These are phyloP conservation scores for Balakata baccata DNA, from an alignment of 345 rosid species.

Conservation along the genomic window DNA sequence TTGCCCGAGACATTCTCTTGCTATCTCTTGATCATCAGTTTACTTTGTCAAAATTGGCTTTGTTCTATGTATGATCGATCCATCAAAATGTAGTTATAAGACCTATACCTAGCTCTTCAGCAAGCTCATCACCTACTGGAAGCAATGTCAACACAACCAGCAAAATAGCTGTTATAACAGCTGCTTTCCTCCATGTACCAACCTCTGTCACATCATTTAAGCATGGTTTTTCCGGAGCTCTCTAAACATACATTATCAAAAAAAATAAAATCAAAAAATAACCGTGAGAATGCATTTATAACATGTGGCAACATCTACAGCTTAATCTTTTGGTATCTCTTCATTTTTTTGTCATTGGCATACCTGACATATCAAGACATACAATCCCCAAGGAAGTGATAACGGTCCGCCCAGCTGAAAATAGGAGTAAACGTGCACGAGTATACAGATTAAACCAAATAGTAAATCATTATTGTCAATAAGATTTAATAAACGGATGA, in stretches of 20 bases:
- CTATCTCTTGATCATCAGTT: not conserved
- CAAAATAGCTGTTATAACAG: conserved; percentile 48
- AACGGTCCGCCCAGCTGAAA: conserved; percentile 85
- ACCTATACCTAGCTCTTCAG: conserved; percentile 94
- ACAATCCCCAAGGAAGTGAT: conserved; percentile 94
- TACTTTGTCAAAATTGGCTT: conserved; percentile 21
- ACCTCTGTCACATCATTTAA: conserved; percentile 87
- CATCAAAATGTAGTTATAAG: conserved; percentile 68
- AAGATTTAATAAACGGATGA: not conserved
- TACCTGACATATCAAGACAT: conserved; percentile 94
- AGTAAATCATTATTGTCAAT: no score
- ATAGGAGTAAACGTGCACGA: not conserved
- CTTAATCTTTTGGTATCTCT: not conserved
- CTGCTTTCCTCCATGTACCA: conserved; percentile 84
- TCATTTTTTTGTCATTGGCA: not conserved
- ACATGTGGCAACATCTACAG: not conserved
- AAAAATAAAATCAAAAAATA: not conserved
- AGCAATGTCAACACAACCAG: conserved; percentile 70
- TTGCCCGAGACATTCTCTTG: not conserved
- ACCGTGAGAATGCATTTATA: conserved; percentile 6
- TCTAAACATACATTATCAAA: conserved; percentile 34
- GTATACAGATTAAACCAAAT: not conserved
- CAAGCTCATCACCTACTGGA: conserved; percentile 90
- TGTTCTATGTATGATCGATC: conserved; percentile 1
- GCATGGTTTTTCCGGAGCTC: conserved; percentile 89